Percentiles rank a stretch among this genome's conserved stretches.
Conservation (phyloP, 2,329 filamentous ascomycete species). For the Ceratocystiopsis sp. region DNA sequence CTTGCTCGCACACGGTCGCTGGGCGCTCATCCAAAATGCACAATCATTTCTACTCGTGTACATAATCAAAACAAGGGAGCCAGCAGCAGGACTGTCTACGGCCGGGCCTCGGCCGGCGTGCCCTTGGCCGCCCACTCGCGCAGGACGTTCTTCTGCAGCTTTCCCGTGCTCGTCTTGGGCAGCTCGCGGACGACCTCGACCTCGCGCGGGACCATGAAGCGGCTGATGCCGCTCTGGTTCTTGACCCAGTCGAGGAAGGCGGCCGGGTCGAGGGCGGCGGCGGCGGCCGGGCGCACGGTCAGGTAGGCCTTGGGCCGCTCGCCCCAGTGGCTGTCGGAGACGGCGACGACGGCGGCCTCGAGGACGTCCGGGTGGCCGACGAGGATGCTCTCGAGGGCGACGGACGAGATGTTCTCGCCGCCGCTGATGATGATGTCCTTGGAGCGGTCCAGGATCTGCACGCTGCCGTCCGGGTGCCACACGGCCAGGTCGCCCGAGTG, state of each 20-base stretch:
- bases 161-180: slow-evolving; percentile 94
- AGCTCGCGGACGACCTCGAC: slow-evolving; percentile 70
- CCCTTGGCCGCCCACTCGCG: slow-evolving; percentile 52
- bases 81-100: too few species aligned
- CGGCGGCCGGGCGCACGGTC: slow-evolving; percentile 44
- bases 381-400: slow-evolving; percentile 81
- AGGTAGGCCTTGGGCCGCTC: slow-evolving; percentile 91
- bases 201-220: slow-evolving; percentile 69
- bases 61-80: neutral
- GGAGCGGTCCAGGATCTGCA: slow-evolving; percentile 81
- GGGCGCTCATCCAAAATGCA: neutral
- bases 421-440: slow-evolving; percentile 98
- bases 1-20: too few species aligned
- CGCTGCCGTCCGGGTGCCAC: slow-evolving; percentile 77
- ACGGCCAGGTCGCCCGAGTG: slow-evolving; percentile 90
- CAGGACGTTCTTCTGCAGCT: slow-evolving; percentile 88
- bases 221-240: slow-evolving; percentile 61
- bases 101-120: slow-evolving; percentile 3
- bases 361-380: slow-evolving; percentile 76
- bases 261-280: slow-evolving; percentile 30
- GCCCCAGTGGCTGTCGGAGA: slow-evolving; percentile 82
- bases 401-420: slow-evolving; percentile 94
- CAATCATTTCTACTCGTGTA: neutral
- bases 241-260: slow-evolving; percentile 80
- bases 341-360: slow-evolving; percentile 79